Evolutionary conservation across 2,329 filamentous ascomycete species (phyloP).

Genomic region (Fusarium xylarioides): DNA sequence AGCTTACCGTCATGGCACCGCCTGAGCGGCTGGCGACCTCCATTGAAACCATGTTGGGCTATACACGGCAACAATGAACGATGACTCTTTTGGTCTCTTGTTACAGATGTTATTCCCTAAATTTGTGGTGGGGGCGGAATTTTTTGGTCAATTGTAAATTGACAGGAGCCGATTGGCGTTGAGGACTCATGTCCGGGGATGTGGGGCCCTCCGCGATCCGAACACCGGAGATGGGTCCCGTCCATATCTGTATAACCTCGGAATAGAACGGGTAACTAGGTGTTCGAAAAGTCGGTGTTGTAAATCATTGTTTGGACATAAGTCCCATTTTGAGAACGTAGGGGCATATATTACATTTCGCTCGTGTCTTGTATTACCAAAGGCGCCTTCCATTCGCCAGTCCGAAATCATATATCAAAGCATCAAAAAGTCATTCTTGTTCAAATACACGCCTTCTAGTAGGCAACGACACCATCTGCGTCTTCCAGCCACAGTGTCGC

Average conservation of each 20-base stretch:
- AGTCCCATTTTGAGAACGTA: not conserved
- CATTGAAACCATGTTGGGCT: constrained; percentile 59
- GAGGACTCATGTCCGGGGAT: constrained; percentile 37
- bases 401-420: constrained; percentile 13
- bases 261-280: not conserved
- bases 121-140: constrained; percentile 40
- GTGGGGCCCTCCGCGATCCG: constrained; percentile 37
- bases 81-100: constrained; percentile 27
- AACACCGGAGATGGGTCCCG: constrained; percentile 22
- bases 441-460: constrained; percentile 41
- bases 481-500: constrained; percentile 74
- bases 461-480: constrained; percentile 64
- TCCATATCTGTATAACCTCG: not conserved
- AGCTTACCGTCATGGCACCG: constrained; percentile 57
- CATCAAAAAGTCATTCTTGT: constrained; percentile 17
- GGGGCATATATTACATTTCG: constrained; percentile 2
- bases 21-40: constrained; percentile 60
- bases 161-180: constrained; percentile 48
- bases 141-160: constrained; percentile 49
- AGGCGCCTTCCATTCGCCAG: constrained; percentile 19
- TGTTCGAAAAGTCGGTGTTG: not conserved
- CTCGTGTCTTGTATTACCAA: constrained; percentile 34
- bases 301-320: not conserved
- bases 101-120: constrained; percentile 15
- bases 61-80: constrained; percentile 27